phyloP scores from a whole-genome alignment of 2,329 filamentous ascomycete genomes.

The Delphinella strobiligena region DNA sequence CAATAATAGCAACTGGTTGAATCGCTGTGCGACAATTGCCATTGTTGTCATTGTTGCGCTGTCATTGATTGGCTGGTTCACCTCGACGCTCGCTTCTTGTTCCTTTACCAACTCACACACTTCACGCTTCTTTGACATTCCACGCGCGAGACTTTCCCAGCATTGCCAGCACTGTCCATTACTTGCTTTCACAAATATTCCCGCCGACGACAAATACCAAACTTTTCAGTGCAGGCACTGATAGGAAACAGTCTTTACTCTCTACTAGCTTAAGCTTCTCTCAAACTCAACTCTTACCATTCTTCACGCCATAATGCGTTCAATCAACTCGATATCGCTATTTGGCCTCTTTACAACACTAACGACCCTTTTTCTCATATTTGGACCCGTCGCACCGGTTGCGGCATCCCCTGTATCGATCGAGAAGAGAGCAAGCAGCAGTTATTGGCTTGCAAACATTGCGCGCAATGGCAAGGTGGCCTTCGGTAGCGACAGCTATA shows the following conservation, averaged over 20 bases:
- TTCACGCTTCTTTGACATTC: constrained; percentile 3
- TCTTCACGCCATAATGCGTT: constrained; percentile 6
- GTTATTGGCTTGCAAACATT: constrained; percentile 63
- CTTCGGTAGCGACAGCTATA: constrained; percentile 50
- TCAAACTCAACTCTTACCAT: constrained; percentile 4
- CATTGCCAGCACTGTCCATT: no score
- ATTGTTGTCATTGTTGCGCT: constrained; percentile 7
- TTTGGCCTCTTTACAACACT: constrained; percentile 4
- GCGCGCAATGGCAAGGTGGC: constrained; percentile 56
- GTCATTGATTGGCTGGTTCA: not conserved
- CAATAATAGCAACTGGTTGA: no score
- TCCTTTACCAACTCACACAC: not conserved
- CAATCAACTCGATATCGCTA: constrained; percentile 6
- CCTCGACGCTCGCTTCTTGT: not conserved
- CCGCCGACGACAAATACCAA: constrained; percentile 1
- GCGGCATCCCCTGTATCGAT: constrained; percentile 4
- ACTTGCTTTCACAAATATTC: constrained; percentile 4
- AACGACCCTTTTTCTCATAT: constrained; percentile 4
- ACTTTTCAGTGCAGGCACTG: constrained; percentile 7
- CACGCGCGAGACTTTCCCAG: constrained; percentile 1
- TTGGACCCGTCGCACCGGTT: constrained; percentile 4
- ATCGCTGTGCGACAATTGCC: constrained; percentile 6
- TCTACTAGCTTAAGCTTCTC: constrained; percentile 7
- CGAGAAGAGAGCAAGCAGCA: constrained; percentile 22
- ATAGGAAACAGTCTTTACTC: constrained; percentile 8